Base-by-base conservation (phyloP, 371 early-diverging fungal genomes). In the Saksenaea oblongispora region DNA sequence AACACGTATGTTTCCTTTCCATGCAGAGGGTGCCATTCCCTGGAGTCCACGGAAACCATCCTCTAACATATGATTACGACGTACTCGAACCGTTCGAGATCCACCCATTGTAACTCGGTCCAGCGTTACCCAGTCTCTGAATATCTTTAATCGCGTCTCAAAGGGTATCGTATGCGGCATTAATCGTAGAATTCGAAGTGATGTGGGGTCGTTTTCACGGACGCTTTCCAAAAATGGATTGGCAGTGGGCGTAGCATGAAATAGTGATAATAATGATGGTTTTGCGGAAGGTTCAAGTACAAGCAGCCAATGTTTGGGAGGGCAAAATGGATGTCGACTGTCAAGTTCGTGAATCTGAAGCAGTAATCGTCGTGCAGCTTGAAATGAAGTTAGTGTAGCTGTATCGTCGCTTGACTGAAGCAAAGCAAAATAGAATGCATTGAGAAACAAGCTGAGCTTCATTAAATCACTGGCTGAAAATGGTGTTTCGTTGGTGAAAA, bases 151-250 rank as follows among this genome's bases (percentile, higher is more conserved):
- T 7, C 97, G 87, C 24, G 87, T 83, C 28, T 84, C 86, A 65
- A 96, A 95, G 0, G 94, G 89, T 9, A 95, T 86, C 0, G 94
- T 89, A 72, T 94, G 95, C 0, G 95, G 93, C 64, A 95, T 84
- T 54, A 94, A 78, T 58, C 95, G 85, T 0, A 88, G 75, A 8
- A 89, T 87, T 10, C 89, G 82, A 10, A 89, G 78, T 0, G 86
- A 85, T 2, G 87, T 69, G 22, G 73, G 73, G 60, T 89, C 88
- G 15, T 82, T 79, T 47, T 80, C 78, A 55, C 64, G 75, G 31
- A 76, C 64, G 42, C 63, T 77, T 54, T 67, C 67, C 10, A 80
- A 61, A 55, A 81, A 74, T 47, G n/a, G 55, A 61, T 31, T 15
- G 24, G 31, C 26, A 34, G 34, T 54, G 56, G 36, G 31, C 56